Evolutionary conservation across 495 filamentous ascomycete species (phyloP).

Genomic region (Daldinia grandis): DNA sequence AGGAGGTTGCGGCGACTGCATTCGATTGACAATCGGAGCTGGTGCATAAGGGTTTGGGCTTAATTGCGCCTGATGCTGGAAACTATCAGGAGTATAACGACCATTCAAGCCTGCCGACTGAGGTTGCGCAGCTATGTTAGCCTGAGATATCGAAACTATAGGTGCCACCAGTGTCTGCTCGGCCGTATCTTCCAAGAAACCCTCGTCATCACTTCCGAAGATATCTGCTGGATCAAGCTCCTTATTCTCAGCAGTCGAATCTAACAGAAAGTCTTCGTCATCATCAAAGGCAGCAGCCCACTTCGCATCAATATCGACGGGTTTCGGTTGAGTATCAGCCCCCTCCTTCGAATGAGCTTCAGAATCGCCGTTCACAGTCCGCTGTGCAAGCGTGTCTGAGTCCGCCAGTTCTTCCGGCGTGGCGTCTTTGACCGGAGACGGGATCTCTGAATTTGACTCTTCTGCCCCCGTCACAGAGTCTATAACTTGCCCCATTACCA

Average conservation of each 20-base stretch:
- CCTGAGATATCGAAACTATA: constrained; percentile 25
- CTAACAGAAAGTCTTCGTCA: constrained; percentile 64
- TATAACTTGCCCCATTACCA: constrained; percentile 58
- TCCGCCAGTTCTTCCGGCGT: constrained; percentile 29
- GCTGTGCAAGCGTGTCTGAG: constrained; percentile 30
- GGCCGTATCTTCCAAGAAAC: constrained; percentile 69
- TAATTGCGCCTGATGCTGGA: constrained; percentile 42
- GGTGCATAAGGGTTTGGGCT: constrained; percentile 50
- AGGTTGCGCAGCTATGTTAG: constrained; percentile 40
- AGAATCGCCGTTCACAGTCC: constrained; percentile 40
- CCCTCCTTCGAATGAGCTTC: constrained; percentile 42
- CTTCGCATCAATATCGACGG: constrained; percentile 71
- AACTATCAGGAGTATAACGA: constrained; percentile 48
- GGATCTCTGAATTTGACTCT: constrained; percentile 43
- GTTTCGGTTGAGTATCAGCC: constrained; percentile 11
- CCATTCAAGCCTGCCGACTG: constrained; percentile 48
- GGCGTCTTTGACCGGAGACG: constrained; percentile 40
- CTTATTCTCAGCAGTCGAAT: constrained; percentile 46
- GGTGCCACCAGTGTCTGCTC: constrained; percentile 37
- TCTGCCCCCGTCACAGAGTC: constrained; percentile 31
- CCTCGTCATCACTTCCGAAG: constrained; percentile 76
- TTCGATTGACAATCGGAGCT: constrained; percentile 31
- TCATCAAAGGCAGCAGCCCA: constrained; percentile 87
- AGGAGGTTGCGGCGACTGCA: constrained; percentile 45
- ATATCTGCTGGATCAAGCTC: constrained; percentile 64